Evolutionary conservation across 2,329 filamentous ascomycete genomes (phyloP).

Genomic region (Exserohilum rostratum): DNA sequence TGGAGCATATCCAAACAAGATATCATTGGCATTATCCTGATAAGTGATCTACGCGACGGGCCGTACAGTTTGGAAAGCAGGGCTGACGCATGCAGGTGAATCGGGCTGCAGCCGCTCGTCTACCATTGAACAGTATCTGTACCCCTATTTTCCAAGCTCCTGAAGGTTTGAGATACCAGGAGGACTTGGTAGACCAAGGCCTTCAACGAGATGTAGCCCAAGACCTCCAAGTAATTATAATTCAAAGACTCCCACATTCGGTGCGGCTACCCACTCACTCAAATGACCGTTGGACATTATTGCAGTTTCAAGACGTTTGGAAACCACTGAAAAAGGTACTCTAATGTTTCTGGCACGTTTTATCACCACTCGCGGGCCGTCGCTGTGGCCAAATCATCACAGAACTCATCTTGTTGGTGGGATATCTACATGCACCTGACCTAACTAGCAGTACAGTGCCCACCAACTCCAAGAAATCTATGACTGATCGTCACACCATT

Average conservation of each 20-base stretch:
- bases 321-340: neutral
- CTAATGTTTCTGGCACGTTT: neutral
- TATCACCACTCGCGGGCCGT: neutral
- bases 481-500: neutral
- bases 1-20: neutral
- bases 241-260: too few species aligned
- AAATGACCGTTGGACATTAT: too few species aligned
- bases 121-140: neutral
- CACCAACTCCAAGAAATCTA: neutral
- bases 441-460: neutral
- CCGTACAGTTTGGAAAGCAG: neutral
- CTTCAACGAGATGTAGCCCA: neutral
- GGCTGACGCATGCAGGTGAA: neutral
- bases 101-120: neutral
- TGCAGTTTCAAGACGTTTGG: neutral
- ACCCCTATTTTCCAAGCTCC: neutral
- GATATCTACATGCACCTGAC: neutral
- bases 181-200: neutral
- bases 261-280: too few species aligned
- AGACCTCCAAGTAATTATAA: too few species aligned
- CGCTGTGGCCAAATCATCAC: neutral
- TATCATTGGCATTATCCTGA: neutral
- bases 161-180: neutral
- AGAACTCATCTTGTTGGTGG: neutral
- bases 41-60: neutral